These are phyloP conservation scores for Salvia hispanica DNA, from an alignment of 257 asterid species.

Conservation along the genomic window DNA sequence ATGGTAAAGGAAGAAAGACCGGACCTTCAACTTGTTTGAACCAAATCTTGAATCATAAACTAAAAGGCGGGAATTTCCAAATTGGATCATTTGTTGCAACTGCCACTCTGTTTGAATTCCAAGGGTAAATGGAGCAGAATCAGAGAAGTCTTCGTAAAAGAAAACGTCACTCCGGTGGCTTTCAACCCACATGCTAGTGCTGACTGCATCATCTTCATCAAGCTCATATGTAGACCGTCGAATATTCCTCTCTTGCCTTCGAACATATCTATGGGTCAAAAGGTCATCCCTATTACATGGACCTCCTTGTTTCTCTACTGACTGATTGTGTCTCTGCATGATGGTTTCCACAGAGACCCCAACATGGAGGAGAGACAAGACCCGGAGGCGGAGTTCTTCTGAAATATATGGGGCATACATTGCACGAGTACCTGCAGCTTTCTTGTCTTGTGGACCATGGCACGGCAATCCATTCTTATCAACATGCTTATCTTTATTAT, in stretches of 20 bases:
- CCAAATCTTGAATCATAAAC: conserved; percentile 79
- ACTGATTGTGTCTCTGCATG: conserved; percentile 93
- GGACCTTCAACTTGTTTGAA: conserved; percentile 86
- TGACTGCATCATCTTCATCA: conserved; percentile 78
- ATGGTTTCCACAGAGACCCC: conserved; percentile 98
- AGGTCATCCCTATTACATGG: conserved; percentile 94
- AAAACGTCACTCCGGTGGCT: conserved; percentile 70
- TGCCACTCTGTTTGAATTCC: conserved; percentile 99
- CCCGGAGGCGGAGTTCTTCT: conserved; percentile 92
- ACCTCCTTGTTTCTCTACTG: conserved; percentile 94
- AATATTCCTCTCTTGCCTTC: conserved; percentile 88
- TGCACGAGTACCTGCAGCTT: conserved; percentile 92
- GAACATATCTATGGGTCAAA: conserved; percentile 90
- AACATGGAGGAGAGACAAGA: conserved; percentile 77
- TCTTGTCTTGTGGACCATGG: conserved; percentile 89
- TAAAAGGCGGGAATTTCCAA: conserved; percentile 78
- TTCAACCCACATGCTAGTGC: conserved; percentile 78
- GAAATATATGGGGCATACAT: conserved; percentile 99
- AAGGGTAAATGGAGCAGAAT: conserved; percentile 72
- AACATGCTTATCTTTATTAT: conserved; percentile 82
- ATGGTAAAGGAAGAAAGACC: conserved; percentile 47
- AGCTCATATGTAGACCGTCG: conserved; percentile 74
- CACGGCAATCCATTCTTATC: conserved; percentile 87
- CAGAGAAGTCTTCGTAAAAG: conserved; percentile 82
- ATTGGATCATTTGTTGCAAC: conserved; percentile 93